Conservation (phyloP, 2,329 filamentous ascomycete species). For the Ophiostoma piceae region DNA sequence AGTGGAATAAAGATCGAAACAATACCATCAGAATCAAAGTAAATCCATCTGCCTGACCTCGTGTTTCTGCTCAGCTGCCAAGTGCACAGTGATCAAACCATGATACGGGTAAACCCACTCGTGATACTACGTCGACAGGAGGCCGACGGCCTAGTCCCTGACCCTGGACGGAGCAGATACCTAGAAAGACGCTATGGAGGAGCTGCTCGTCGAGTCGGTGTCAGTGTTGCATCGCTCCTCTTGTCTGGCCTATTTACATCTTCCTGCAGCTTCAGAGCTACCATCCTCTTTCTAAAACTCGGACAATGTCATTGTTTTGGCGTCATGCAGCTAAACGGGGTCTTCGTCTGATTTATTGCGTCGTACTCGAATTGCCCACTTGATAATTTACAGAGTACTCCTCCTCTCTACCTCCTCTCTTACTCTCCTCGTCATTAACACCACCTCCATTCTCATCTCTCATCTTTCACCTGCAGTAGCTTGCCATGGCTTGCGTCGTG, state of each 20-base stretch:
- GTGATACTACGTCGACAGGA: background rate
- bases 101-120: slow-evolving; percentile 8
- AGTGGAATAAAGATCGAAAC: background rate
- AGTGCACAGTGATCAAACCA: background rate
- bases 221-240: slow-evolving; percentile 5
- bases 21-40: no score
- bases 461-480: slow-evolving; percentile 1
- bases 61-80: slow-evolving; percentile 9
- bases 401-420: background rate
- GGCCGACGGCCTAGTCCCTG: slow-evolving; percentile 1
- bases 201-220: background rate
- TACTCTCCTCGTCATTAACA: background rate
- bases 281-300: background rate
- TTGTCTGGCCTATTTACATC: background rate
- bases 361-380: background rate
- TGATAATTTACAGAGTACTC: background rate
- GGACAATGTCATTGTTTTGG: background rate
- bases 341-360: background rate
- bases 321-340: slow-evolving; percentile 8
- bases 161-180: background rate
- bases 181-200: background rate
- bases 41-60: background rate
- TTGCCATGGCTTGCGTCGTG: background rate
- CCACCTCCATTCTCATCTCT: background rate
- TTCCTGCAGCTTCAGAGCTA: no score